A percentile compares a stretch with the other conserved stretches of the same genome.
Conservation (phyloP, 768 basidiomycete genomes). For the Arthromyces matolae region DNA sequence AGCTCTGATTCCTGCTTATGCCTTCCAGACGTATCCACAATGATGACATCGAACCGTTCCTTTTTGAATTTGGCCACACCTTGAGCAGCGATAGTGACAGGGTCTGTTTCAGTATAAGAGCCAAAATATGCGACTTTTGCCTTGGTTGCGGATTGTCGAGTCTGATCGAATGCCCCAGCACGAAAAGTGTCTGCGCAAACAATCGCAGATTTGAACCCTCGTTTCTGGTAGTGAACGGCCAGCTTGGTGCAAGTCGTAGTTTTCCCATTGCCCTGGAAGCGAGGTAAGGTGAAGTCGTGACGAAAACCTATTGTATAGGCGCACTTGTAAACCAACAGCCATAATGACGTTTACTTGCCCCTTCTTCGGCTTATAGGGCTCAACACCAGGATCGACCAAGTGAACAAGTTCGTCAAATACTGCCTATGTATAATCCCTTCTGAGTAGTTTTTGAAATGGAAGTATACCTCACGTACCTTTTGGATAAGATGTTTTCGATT, state of each 20-base stretch:
- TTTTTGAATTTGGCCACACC: conserved; percentile 98
- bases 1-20: conserved; percentile 97
- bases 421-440: conserved; percentile 52
- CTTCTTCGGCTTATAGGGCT: conserved; percentile 95
- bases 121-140: conserved; percentile 99
- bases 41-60: conserved; percentile 97
- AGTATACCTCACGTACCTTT: conserved; percentile 50
- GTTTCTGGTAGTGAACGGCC: conserved; percentile 94
- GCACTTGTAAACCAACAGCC: conserved; percentile 93
- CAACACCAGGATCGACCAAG: conserved; percentile 92
- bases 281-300: not conserved
- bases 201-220: conserved; percentile 94
- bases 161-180: conserved; percentile 98
- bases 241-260: conserved; percentile 99
- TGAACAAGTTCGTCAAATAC: conserved; percentile 96
- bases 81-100: conserved; percentile 89
- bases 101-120: conserved; percentile 98
- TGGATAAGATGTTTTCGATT: conserved; percentile 89
- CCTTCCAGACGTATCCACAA: conserved; percentile 96
- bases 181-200: conserved; percentile 99
- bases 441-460: not conserved
- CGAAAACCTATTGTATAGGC: conserved; percentile 16
- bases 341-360: conserved; percentile 93
- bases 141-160: conserved; percentile 96
- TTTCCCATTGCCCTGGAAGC: conserved; percentile 86